Conservation (phyloP, 371 early-diverging fungal species). For the Dinochytrium kinnereticum region DNA sequence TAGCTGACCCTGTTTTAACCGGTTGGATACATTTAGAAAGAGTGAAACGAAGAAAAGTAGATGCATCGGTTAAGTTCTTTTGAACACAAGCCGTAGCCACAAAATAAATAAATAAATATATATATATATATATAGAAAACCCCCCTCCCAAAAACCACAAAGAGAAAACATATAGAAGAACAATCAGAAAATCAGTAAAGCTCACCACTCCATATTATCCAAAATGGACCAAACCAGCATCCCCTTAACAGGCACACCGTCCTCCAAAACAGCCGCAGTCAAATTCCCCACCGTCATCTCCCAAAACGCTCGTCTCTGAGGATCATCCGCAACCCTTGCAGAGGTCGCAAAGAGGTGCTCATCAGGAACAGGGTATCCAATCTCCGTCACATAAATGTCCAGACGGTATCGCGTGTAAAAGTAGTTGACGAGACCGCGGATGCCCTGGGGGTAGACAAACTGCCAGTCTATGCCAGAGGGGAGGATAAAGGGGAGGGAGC, state of each 20-base stretch:
- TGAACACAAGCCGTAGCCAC: too few relatives aligned
- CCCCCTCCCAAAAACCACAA: too few relatives aligned
- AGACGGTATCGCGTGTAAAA: constrained; percentile 19
- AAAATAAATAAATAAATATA: too few relatives aligned
- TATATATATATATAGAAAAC: too few relatives aligned
- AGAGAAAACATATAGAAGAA: too few relatives aligned
- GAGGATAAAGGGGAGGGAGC: neutral
- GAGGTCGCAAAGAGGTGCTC: neutral
- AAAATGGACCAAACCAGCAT: constrained; percentile 5
- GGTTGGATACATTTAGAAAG: neutral
- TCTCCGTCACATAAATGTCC: constrained; percentile 21
- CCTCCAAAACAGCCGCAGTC: constrained; percentile 8
- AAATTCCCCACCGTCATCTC: neutral
- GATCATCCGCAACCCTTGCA: constrained; percentile 7
- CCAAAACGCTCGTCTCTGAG: neutral
- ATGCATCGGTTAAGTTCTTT: too few relatives aligned
- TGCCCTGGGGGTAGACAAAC: constrained; percentile 18
- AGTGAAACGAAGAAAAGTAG: neutral
- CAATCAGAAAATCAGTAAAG: neutral
- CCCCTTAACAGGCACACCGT: constrained; percentile 1
- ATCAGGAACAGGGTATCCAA: constrained; percentile 20
- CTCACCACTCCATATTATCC: constrained; percentile 14
- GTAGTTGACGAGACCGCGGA: constrained; percentile 22
- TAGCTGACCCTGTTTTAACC: neutral
- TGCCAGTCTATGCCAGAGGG: constrained; percentile 23